A percentile compares a stretch with the other conserved stretches of the same genome.
These are phyloP conservation scores for Oropetium thomaeum DNA, from an alignment of 176 grass and related monocot genomes.

Conservation along the genomic window DNA sequence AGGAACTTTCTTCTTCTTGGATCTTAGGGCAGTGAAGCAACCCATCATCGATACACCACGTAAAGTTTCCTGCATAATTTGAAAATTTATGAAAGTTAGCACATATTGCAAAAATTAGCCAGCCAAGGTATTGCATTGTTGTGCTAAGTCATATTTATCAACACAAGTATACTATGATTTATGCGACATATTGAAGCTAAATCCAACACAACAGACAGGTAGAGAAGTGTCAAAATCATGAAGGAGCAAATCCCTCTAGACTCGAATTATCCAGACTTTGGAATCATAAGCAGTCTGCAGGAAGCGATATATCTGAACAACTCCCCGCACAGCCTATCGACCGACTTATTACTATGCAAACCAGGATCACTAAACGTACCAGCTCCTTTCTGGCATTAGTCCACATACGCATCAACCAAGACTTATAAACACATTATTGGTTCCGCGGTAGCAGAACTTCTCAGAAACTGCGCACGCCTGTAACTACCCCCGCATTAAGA, in stretches of 20 bases:
- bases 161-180: constrained; percentile 1
- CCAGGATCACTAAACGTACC: background rate
- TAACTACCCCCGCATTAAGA: constrained; percentile 17
- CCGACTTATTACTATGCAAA: constrained; percentile 3
- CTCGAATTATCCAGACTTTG: background rate
- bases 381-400: constrained; percentile 14
- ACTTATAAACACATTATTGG: constrained; percentile 6
- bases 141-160: background rate
- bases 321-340: background rate
- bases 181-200: constrained; percentile 16
- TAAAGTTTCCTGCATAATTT: constrained; percentile 17
- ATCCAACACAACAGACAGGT: background rate
- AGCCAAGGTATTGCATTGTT: background rate
- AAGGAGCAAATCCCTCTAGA: constrained; percentile 12
- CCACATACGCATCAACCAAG: background rate
- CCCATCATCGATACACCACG: constrained; percentile 56
- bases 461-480: constrained; percentile 19
- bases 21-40: constrained; percentile 81
- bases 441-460: constrained; percentile 7
- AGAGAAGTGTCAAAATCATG: background rate
- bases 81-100: constrained; percentile 13
- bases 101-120: constrained; percentile 7
- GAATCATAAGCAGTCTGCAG: background rate
- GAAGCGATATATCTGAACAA: background rate
- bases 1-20: constrained; percentile 67